Evolutionary conservation across 1,284 basidiomycete species (phyloP), one percentile per base, ranked within the genome.

Genomic region (Moesziomyces globuligerus): DNA sequence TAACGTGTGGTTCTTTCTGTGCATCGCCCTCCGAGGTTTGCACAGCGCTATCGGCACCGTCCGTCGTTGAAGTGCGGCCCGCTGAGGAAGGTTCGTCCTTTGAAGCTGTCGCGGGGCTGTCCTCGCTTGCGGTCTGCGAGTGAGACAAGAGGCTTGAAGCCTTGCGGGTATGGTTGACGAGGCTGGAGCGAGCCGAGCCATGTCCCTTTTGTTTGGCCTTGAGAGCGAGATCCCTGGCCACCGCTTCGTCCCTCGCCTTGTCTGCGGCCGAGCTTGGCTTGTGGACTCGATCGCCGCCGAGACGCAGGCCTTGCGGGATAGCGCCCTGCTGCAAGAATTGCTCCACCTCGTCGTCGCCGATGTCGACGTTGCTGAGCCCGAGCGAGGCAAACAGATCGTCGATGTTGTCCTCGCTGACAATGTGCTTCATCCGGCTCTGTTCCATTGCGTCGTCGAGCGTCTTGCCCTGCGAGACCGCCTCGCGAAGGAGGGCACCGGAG

Each of bases 361-460:
- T 59, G 34, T 71, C 65, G 18, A 75, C 56, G 32, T 82, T 71
- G 36, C 52, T 60, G 3, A 82, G 61, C 3, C 80, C 80, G 4
- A 82, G 54, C 10, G 60, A 74, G 1, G 72, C 74, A 20, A 82
- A 74, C 3, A 82, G 66, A 23, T 80, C 78, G 36, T 81, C 79
- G 32, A 72, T 48, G 34, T 72, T 69, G 29, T 76, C 74, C 32
- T 59, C 34, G 29, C 67, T 54, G 24, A 76, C 73, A 15, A 77
- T 53, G 20, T 57, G 55, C 40, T 69, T 72, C 34, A 61, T 65
- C 18, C 60, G 62, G 21, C 52, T 55, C 28, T 60, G 26, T 36
- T 66, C 67, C 37, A 79, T 71, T 10, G 75, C 76, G 15, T 62
- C 54, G 24, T 69, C 53, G 18, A 75, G 64, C 23, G 49, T 60